These are phyloP conservation scores for Vaucheria bursata DNA, from an alignment of 352 stramenopile species.

Conservation along the genomic window DNA sequence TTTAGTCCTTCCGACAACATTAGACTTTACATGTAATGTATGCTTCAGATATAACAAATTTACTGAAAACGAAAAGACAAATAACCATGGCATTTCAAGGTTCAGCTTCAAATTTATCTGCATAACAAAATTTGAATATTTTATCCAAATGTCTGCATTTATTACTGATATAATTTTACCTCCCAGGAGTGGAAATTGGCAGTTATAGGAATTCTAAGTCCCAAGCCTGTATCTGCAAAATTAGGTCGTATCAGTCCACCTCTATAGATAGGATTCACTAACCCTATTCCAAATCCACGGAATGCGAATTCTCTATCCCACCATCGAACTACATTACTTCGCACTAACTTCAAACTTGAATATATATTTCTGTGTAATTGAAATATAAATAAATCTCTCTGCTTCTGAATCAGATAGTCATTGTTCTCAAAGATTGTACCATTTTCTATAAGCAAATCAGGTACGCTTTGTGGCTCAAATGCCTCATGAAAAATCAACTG, in stretches of 20 bases:
- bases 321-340: slow-evolving; percentile 3
- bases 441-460: background rate
- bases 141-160: no score
- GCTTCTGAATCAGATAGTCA: background rate
- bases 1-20: no score
- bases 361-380: background rate
- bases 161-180: background rate
- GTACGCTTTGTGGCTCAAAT: background rate
- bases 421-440: background rate
- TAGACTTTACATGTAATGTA: no score
- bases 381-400: background rate
- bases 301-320: slow-evolving; percentile 42
- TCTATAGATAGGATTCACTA: slow-evolving; percentile 38
- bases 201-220: slow-evolving; percentile 23
- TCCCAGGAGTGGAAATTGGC: slow-evolving; percentile 43
- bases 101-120: no score
- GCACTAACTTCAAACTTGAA: background rate
- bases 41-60: no score
- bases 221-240: slow-evolving; percentile 18
- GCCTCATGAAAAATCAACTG: background rate
- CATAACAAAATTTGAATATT: no score
- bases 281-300: slow-evolving; percentile 34
- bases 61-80: no score
- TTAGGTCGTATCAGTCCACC: slow-evolving; percentile 30
- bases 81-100: no score